Evolutionary conservation across 2,329 filamentous ascomycete species (phyloP), one percentile per base, ranked within the genome.

Genomic region (Trichoderma atroviride): DNA sequence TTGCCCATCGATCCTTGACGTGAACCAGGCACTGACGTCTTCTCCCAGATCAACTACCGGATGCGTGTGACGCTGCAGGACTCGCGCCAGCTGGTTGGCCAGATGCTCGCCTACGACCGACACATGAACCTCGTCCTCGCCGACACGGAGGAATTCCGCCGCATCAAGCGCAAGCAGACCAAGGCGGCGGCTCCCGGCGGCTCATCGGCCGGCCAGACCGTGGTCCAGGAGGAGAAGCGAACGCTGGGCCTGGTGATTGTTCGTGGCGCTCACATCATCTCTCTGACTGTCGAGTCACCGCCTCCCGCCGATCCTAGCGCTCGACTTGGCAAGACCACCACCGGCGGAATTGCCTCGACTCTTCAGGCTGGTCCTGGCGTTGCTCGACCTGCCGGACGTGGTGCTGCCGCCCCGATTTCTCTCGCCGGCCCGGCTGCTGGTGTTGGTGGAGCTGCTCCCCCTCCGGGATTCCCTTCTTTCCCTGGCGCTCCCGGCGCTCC

Each of bases 51-150:
- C 87, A 98, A 99, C 86, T 98, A 97, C 87, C 93, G 95, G 83
- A 98, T 99, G 94, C 91, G 95, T 79, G 91, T 97, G 73, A 98
- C 94, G 69, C 87, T 99, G 80, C 93, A 93, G 78, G 96, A 99
- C 84, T 93, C 93, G 73, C 91, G 96, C 78, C 93, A 97, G 81
- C 96, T 99, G 90, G 94, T 94, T 52, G 96, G 94, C 72, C 94
- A 98, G 82, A 97, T 99, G 93, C 88, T 99, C 75, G 96, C 96
- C 67, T 99, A 98, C 78, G 96, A 99, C 82, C 98, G 97, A 94
- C 96, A 99, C 83, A 99, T 99, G 96, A 99, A 99, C 81, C 89
- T 99, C 74, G 96, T 99, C 72, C 92, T 99, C 72, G 96, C 95
- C 82, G 96, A 99, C 79, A 98, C 96, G 74, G 96, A 99, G 87